Base-by-base conservation (phyloP, 192 early-diverging fungal species). In the Mortierella claussenii region DNA sequence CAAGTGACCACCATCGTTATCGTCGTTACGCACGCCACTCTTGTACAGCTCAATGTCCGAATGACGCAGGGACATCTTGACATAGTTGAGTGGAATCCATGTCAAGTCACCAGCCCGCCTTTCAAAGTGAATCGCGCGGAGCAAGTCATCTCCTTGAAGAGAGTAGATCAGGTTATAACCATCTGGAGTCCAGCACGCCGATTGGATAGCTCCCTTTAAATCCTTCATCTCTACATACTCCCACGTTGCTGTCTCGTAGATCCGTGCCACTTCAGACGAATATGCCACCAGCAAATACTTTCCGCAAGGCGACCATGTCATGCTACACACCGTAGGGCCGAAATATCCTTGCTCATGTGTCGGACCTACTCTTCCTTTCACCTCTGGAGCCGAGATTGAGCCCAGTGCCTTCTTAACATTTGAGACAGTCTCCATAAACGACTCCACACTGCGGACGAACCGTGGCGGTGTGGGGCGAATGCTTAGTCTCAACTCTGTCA, bases 151-250 rank as follows among this genome's bases (percentile, higher is more conserved):
- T 7, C 69, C 83, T 24, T 70, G 65, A 43, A 90, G 68, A 6
- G 86, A 73, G 60, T 80, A 90, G 23, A 87, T 82, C 27, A 89
- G 37, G 28, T 81, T 87, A 47, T 62, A 51, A 36, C 85, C 82
- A 42, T 89, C 88, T n/a, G 85, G 86, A 12, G 85, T 81, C 89
- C 89, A 90, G 45, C 79, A 81, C 10, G 84, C 86, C 46, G 82
- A 78, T 76, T 88, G 63, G 21, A 76, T 26, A 4, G 58, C 43
- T 11, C 73, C 73, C 26, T 55, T 52, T 28, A 76, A 15, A 18
- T 67, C 73, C n/a, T 47, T 67, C n/a, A 76, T 55, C 9, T 66
- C 58, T 24, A 67, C 59, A 48, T 65, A 55, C 4, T 66, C 59
- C 65, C 73, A 66, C 4, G 64, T 76, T 18, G 73, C 50, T 2